Base-by-base conservation (phyloP, 108 stramenopile genomes). In the Nitzschia inconspicua region DNA sequence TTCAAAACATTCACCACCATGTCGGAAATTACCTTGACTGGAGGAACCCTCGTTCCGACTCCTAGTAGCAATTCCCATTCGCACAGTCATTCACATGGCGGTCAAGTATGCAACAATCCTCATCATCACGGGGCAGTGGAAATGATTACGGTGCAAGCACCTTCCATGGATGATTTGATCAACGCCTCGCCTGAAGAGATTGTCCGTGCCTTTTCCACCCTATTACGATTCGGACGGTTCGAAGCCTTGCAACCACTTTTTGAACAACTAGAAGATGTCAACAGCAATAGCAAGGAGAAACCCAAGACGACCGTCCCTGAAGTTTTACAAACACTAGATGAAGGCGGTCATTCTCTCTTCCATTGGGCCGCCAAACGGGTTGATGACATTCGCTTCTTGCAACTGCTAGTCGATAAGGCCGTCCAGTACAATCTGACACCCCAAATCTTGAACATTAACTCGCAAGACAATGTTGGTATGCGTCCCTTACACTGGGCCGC, bases 291-390 rank as follows among this genome's bases (percentile, higher is more conserved):
- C 20, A 18, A 42, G 43, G 27, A 61, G 18, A 23, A 56, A 43
- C 14, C 24, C 18, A 7, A 34, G 18, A 29, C 11, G 4, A 26
- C 23, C 22, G 24, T 51, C 14, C 32, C 20, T 8, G 59, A 75
- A 24, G 52, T 79, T 52, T 50, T 83, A 42, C 32, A 73, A 36
- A 52, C 59, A 51, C 42, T 55, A 44, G 91, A 85, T 40, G 70
- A 65, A 13, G 85, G 88, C 55, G 93, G 94, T 10, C 86, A 93
- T 68, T 82, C 94, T 24, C 51, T 94, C 26, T 64, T 85, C 57
- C 97, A 98, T 76, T 98, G 97, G 97, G 93, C 95, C 4, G 80
- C 95, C 20, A 96, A 96, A 71, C 80, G 94, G 16, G 77, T 71
- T 1, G 84, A 88, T 35, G 89, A 94, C 36, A 52, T 83, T 44